Base-by-base conservation (phyloP, 2,329 filamentous ascomycete genomes). In the Tolypocladium tundrense region DNA sequence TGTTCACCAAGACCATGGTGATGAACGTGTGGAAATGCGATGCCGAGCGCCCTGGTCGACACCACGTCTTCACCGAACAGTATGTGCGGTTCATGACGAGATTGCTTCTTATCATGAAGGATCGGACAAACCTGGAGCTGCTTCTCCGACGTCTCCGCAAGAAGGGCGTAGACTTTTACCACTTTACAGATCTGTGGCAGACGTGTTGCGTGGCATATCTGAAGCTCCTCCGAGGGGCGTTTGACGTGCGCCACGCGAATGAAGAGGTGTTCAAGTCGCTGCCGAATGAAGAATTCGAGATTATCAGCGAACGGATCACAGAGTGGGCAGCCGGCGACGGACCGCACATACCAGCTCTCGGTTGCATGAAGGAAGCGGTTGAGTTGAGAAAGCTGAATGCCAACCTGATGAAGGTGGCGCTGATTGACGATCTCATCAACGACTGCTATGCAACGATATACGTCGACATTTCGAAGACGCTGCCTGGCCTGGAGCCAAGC, bases 11-110 rank as follows among this genome's bases (percentile, higher is more conserved):
- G 74, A 96, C 91, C 0, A 96, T 96, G 87, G 87, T 89, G 1
- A 86, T 96, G 70, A 93, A 95, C 67, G 91, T 97, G 4, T 97
- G 92, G 92, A 93, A 92, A 65, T 94, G 92, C 42, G 92, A 96
- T 63, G 86, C 89, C 53, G 92, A 97, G 66, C 78, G 82, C 2
- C 80, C 91, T 0, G 92, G 92, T 0, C 84, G 92, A 21, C 92
- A 97, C 70, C 94, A 96, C 67, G 91, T 96, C 42, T 97, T 94
- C 69, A 96, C 91, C 0, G 86, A 90, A 54, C 86, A 88, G 61
- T 97, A 97, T 67, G 88, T 91, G 1, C 85, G 86, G 21, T 94
- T 94, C 67, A 90, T 95, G 71, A 84, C 90, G 14, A 79, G 82
- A 57, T 77, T 96, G 9, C 77, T 96, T 8, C 83, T 88, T 48